phyloP scores from a whole-genome alignment of 441 rosid species.

The Populus trichocarpa region DNA sequence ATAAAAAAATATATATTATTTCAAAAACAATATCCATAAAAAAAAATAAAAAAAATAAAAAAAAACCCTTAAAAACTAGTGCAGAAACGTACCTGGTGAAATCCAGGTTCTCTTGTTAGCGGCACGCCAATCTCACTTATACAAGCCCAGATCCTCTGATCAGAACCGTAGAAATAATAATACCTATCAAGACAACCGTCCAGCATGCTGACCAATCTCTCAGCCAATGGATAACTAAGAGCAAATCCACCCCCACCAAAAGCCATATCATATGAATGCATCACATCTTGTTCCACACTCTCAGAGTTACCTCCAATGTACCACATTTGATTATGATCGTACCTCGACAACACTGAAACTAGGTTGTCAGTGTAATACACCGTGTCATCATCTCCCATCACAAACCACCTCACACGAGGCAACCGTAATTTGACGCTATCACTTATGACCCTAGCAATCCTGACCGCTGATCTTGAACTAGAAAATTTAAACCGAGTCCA shows the following conservation, averaged over 20 bases:
- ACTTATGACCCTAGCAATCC: slow-evolving; percentile 63
- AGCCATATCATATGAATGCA: slow-evolving; percentile 76
- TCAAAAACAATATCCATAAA: too few relatives aligned
- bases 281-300: slow-evolving; percentile 67
- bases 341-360: slow-evolving; percentile 50
- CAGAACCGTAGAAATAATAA: slow-evolving; percentile 72
- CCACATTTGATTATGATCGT: slow-evolving; percentile 75
- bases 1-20: too few relatives aligned
- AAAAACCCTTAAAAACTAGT: too few relatives aligned
- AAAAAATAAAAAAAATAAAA: too few relatives aligned
- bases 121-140: slow-evolving; percentile 66
- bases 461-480: slow-evolving; percentile 62
- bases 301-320: slow-evolving; percentile 76
- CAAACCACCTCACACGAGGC: slow-evolving; percentile 70
- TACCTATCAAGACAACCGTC: slow-evolving; percentile 76
- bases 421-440: slow-evolving; percentile 46
- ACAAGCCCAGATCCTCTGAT: slow-evolving; percentile 79
- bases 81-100: slow-evolving; percentile 64
- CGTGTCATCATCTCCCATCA: slow-evolving; percentile 93
- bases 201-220: slow-evolving; percentile 37
- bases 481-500: slow-evolving; percentile 53
- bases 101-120: slow-evolving; percentile 60
- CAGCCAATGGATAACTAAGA: slow-evolving; percentile 58
- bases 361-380: slow-evolving; percentile 59
- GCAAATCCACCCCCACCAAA: slow-evolving; percentile 92